Percentiles rank a stretch among this genome's conserved stretches.
These are phyloP conservation scores for Nannochloris sp. DNA, from an alignment of 139 green algal species.

Conservation along the genomic window DNA sequence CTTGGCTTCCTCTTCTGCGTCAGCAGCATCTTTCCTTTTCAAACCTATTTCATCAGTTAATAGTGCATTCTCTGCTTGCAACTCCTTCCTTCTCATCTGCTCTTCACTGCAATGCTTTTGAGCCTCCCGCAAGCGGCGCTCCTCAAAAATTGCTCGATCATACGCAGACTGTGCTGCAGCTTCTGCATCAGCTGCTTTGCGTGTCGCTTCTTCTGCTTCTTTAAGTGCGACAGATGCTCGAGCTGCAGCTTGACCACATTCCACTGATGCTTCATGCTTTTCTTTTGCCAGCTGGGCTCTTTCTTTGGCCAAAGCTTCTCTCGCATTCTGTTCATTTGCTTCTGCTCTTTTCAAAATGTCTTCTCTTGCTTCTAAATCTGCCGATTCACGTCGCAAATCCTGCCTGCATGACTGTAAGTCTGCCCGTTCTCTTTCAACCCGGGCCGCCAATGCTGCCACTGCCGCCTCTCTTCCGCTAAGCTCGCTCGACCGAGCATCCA, in stretches of 20 bases:
- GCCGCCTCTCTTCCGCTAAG: background rate
- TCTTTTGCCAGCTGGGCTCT: background rate
- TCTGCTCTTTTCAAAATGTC: background rate
- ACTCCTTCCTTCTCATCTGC: background rate
- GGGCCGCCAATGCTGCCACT: background rate
- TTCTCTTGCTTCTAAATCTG: background rate
- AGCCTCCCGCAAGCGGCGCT: background rate
- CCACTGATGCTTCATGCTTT: background rate
- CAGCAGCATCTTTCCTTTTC: background rate
- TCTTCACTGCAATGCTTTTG: background rate
- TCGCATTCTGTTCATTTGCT: background rate
- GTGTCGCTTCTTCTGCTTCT: background rate
- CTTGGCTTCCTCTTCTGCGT: background rate
- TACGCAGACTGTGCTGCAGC: background rate
- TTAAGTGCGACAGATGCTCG: background rate
- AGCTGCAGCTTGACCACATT: background rate
- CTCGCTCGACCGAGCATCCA: no score
- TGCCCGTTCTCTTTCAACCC: background rate
- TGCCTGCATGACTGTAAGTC: background rate
- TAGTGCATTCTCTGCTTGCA: background rate
- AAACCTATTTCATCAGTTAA: background rate
- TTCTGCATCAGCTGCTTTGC: background rate
- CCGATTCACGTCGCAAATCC: background rate
- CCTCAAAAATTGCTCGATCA: background rate
- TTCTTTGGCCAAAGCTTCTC: background rate